Conservation (phyloP, 192 early-diverging fungal genomes). For the Backusella sp. region DNA sequence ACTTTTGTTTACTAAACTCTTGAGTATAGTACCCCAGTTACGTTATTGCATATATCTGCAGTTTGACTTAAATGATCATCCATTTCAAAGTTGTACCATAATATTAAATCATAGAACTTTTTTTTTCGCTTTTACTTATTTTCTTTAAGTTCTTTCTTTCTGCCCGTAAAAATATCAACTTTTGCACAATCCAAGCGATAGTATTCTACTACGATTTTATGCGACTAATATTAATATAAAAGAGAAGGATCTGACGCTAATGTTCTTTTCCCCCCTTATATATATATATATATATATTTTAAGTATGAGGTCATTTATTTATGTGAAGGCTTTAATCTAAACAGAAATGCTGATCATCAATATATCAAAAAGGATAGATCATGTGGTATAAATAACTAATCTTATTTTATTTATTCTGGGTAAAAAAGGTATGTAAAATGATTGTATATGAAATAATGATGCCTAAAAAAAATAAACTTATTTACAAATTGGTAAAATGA, state of each 20-base stretch:
- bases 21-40: neutral
- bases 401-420: neutral
- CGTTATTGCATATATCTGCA: neutral
- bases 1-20: neutral
- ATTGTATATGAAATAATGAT: neutral
- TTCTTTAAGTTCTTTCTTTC: neutral
- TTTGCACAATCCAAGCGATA: neutral
- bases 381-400: neutral
- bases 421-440: neutral
- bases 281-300: neutral
- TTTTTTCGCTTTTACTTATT: no score
- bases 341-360: neutral
- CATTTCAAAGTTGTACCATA: neutral
- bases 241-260: neutral
- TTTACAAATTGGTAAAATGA: neutral
- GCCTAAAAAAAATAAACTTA: neutral
- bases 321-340: neutral
- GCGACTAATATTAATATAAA: neutral
- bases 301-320: neutral
- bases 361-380: neutral
- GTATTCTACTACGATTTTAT: neutral
- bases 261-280: neutral
- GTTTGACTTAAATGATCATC: neutral
- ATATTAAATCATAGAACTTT: neutral
- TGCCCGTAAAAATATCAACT: neutral